phyloP scores from a whole-genome alignment of 805 yeast species.

The Sungouiella thailandica region DNA sequence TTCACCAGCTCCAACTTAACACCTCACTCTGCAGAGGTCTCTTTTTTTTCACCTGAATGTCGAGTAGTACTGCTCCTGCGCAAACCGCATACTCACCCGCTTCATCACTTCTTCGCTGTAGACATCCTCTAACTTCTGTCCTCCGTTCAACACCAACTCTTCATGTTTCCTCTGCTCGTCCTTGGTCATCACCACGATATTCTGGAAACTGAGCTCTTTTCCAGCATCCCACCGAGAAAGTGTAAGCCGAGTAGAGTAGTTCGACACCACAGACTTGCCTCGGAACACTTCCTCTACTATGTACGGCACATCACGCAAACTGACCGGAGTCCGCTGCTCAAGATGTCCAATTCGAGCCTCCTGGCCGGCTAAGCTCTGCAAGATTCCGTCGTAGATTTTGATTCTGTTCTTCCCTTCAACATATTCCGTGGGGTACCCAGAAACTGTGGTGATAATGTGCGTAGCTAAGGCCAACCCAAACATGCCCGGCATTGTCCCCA shows the following conservation, averaged over 20 bases:
- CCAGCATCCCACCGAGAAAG: constrained; percentile 81
- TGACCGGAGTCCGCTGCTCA: constrained; percentile 73
- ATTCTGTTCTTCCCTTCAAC: constrained; percentile 85
- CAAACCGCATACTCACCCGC: constrained; percentile 56
- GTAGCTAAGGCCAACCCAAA: constrained; percentile 91
- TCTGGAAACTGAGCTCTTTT: constrained; percentile 61
- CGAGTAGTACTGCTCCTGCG: constrained; percentile 71
- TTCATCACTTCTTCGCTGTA: constrained; percentile 57
- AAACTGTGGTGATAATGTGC: constrained; percentile 66
- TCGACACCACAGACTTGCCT: constrained; percentile 86
- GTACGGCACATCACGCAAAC: constrained; percentile 70
- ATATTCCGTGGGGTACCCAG: constrained; percentile 90
- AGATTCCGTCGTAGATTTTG: constrained; percentile 78
- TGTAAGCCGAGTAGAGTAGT: constrained; percentile 73
- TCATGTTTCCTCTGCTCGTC: constrained; percentile 86
- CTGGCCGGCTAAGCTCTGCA: constrained; percentile 84
- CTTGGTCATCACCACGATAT: constrained; percentile 81
- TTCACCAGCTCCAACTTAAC: too few species aligned
- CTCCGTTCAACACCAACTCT: constrained; percentile 62
- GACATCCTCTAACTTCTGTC: constrained; percentile 56
- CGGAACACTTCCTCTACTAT: constrained; percentile 87
- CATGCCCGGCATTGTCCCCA: constrained; percentile 96
- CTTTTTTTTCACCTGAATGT: too few species aligned
- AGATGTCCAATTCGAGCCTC: constrained; percentile 68
- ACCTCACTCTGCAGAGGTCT: too few species aligned